Evolutionary conservation across 495 filamentous ascomycete species (phyloP).

Genomic region (Aspergillus indologenus): DNA sequence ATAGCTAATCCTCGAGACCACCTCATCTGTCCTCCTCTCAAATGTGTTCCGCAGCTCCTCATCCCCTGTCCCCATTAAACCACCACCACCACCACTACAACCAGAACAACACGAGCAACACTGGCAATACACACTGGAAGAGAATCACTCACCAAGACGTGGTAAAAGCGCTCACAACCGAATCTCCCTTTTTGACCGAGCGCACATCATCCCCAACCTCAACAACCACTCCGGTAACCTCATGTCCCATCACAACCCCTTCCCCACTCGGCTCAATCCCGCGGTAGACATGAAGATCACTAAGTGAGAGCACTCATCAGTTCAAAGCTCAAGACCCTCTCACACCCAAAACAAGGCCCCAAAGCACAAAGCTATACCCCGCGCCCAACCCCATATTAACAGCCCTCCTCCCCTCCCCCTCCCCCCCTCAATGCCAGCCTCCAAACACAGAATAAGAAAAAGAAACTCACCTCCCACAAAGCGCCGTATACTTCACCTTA

Average conservation of each 20-base stretch:
- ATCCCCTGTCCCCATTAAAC: background rate
- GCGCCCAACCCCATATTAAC: background rate
- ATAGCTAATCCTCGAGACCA: background rate
- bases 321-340: background rate
- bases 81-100: background rate
- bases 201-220: constrained; percentile 66
- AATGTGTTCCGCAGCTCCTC: background rate
- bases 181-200: constrained; percentile 70
- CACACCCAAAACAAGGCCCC: background rate
- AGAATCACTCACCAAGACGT: constrained; percentile 77
- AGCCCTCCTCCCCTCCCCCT: background rate
- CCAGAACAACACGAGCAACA: constrained; percentile 1
- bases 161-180: constrained; percentile 80
- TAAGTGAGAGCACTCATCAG: constrained; percentile 26
- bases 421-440: background rate
- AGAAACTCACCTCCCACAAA: constrained; percentile 74
- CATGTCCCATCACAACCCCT: constrained; percentile 66
- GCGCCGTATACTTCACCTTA: constrained; percentile 78
- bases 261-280: constrained; percentile 66
- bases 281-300: constrained; percentile 87
- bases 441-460: background rate
- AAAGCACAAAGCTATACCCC: background rate
- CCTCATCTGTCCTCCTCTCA: background rate
- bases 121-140: no score
- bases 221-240: constrained; percentile 77